Percentiles rank a stretch among this genome's conserved stretches.
phyloP scores from a whole-genome alignment of 176 grass and related monocot genomes.

The Oryza glumipatula region DNA sequence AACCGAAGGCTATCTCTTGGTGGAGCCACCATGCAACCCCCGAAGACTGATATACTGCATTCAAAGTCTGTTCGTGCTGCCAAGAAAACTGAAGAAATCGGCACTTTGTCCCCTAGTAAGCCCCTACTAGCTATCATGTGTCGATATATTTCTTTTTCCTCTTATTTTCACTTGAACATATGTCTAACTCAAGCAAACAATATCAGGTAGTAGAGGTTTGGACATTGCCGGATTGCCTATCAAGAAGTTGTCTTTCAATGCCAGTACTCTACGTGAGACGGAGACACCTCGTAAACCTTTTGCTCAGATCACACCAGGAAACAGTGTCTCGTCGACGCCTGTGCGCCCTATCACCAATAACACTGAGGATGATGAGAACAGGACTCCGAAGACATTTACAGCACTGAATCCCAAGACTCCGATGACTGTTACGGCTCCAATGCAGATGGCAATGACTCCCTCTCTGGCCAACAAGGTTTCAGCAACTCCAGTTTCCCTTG shows the following conservation, averaged over 20 bases:
- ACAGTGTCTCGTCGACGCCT: conserved; percentile 49
- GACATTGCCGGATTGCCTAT: conserved; percentile 62
- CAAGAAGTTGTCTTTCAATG: conserved; percentile 74
- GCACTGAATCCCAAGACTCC: conserved; percentile 54
- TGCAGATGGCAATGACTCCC: conserved; percentile 66
- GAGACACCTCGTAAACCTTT: conserved; percentile 80
- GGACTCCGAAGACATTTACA: conserved; percentile 46
- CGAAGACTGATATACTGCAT: conserved; percentile 57
- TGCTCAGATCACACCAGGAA: conserved; percentile 51
- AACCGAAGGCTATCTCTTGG: conserved; percentile 75
- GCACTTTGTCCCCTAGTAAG: conserved; percentile 72
- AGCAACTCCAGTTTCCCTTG: conserved; percentile 35
- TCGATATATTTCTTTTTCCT: background rate
- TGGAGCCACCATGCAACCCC: conserved; percentile 57
- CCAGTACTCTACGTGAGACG: conserved; percentile 42
- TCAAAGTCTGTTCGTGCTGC: conserved; percentile 53
- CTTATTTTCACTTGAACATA: background rate
- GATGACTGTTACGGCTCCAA: conserved; percentile 44
- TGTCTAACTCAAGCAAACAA: conserved; percentile 29
- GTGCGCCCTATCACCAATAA: conserved; percentile 16
- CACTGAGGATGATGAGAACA: conserved; percentile 50
- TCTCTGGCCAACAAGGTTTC: conserved; percentile 40
- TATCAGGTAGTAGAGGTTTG: conserved; percentile 60
- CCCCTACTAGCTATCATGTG: background rate
- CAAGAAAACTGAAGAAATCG: conserved; percentile 63